Conservation (phyloP, 2,329 filamentous ascomycete genomes). For the Fusarium sarcochroum region DNA sequence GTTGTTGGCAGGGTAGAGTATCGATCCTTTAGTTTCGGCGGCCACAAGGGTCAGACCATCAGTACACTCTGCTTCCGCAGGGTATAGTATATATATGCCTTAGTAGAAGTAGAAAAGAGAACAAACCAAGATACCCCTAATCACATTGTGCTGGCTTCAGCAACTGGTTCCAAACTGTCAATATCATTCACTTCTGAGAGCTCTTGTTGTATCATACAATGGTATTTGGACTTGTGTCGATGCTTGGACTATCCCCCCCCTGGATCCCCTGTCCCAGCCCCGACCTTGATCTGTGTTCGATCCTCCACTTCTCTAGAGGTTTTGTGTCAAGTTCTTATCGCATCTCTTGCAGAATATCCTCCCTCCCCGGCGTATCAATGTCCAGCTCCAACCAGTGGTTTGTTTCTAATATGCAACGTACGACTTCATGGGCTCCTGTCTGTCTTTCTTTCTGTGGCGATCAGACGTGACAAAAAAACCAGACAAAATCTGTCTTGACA, state of each 20-base stretch:
- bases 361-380: slow-evolving; percentile 15
- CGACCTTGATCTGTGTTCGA: slow-evolving; percentile 8
- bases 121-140: slow-evolving; percentile 32
- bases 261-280: slow-evolving; percentile 11
- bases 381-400: slow-evolving; percentile 26
- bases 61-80: slow-evolving; percentile 86
- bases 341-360: slow-evolving; percentile 27
- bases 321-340: slow-evolving; percentile 17
- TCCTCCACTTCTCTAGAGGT: slow-evolving; percentile 11
- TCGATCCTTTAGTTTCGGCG: slow-evolving; percentile 89
- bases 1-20: slow-evolving; percentile 82
- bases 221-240: slow-evolving; percentile 39
- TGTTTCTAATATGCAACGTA: slow-evolving; percentile 48
- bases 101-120: neutral
- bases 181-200: slow-evolving; percentile 45
- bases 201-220: slow-evolving; percentile 47
- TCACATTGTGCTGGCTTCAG: slow-evolving; percentile 25
- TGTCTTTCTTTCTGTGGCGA: slow-evolving; percentile 30
- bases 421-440: slow-evolving; percentile 33
- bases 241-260: slow-evolving; percentile 29
- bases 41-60: slow-evolving; percentile 88
- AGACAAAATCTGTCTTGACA: slow-evolving; percentile 50
- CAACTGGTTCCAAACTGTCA: slow-evolving; percentile 35
- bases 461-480: slow-evolving; percentile 36
- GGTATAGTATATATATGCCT: slow-evolving; percentile 35